These are phyloP conservation scores for Pyracantha coccinea DNA, from an alignment of 331 rosid species.

Conservation along the genomic window DNA sequence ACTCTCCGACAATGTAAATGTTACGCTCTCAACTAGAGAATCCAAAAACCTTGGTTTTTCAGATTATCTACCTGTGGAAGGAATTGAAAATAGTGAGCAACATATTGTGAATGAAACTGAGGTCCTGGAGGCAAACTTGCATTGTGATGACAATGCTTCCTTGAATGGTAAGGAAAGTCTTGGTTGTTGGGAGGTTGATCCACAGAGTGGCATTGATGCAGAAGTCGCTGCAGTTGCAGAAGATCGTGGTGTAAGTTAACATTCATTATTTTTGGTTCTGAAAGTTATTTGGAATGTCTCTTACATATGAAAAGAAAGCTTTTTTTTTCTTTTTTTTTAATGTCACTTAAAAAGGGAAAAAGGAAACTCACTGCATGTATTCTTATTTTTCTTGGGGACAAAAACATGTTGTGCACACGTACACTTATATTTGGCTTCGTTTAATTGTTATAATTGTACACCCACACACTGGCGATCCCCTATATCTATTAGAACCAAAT, in stretches of 20 bases:
- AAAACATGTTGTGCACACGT: not conserved
- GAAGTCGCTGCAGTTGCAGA: constrained; percentile 30
- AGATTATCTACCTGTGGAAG: constrained; percentile 29
- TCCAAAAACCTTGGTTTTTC: constrained; percentile 25
- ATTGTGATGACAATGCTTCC: constrained; percentile 33
- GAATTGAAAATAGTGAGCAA: constrained; percentile 26
- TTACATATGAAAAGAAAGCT: not conserved
- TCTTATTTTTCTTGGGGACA: not conserved
- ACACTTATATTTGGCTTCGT: not conserved
- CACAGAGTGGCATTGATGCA: constrained; percentile 25
- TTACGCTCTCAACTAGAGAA: constrained; percentile 35
- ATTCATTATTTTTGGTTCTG: constrained; percentile 6
- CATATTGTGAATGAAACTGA: constrained; percentile 42
- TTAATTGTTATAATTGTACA: not conserved
- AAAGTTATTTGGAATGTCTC: not conserved
- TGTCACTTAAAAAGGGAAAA: not conserved
- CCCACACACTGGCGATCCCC: not conserved
- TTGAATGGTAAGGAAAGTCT: constrained; percentile 36
- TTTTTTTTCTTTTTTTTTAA: not conserved
- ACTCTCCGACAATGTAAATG: constrained; percentile 13
- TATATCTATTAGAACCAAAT: not conserved
- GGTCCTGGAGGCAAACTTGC: constrained; percentile 29
- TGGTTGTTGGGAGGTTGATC: constrained; percentile 36
- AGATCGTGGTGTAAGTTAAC: constrained; percentile 48
- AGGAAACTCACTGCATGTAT: not conserved